These are phyloP conservation scores for Colletotrichum gloeosporioides DNA, from an alignment of 2,329 filamentous ascomycete genomes.

Conservation along the genomic window DNA sequence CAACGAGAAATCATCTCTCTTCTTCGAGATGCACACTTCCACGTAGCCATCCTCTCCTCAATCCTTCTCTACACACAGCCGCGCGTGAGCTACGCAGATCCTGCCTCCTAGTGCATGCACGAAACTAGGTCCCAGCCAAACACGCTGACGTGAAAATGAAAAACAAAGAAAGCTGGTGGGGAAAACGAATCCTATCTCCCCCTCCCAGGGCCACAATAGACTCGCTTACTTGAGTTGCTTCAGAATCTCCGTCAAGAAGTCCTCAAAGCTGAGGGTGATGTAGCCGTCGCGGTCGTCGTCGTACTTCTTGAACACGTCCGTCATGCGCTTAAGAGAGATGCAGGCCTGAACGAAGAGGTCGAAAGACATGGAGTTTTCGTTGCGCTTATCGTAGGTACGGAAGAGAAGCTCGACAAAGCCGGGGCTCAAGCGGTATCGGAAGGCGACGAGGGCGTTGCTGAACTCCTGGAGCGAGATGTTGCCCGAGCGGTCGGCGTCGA, in stretches of 20 bases:
- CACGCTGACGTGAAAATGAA: not conserved
- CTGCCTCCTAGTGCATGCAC: not conserved
- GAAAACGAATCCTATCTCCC: not conserved
- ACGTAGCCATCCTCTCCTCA: not conserved
- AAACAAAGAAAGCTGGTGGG: not conserved
- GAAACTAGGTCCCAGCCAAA: not conserved
- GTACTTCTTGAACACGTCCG: constrained; percentile 98
- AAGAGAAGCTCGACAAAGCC: constrained; percentile 87
- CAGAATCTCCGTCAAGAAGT: constrained; percentile 75
- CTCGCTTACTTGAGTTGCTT: constrained; percentile 59
- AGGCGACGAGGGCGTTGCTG: constrained; percentile 86
- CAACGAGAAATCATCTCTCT: not conserved
- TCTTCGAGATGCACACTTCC: not conserved
- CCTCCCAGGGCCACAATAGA: not conserved
- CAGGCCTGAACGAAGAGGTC: constrained; percentile 98
- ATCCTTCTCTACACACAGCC: not conserved
- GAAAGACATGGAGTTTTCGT: constrained; percentile 79
- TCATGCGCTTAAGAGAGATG: constrained; percentile 97
- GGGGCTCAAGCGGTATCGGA: constrained; percentile 88
- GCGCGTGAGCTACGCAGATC: not conserved
- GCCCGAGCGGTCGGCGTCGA: constrained; percentile 86
- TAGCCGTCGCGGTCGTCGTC: constrained; percentile 96
- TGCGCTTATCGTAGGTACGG: constrained; percentile 83
- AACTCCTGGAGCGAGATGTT: constrained; percentile 89
- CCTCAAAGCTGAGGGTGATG: constrained; percentile 82